Percentiles rank a stretch among this genome's conserved stretches.
Evolutionary conservation across 208 protist genomes (phyloP).

Genomic region (Acanthamoeba sp.): DNA sequence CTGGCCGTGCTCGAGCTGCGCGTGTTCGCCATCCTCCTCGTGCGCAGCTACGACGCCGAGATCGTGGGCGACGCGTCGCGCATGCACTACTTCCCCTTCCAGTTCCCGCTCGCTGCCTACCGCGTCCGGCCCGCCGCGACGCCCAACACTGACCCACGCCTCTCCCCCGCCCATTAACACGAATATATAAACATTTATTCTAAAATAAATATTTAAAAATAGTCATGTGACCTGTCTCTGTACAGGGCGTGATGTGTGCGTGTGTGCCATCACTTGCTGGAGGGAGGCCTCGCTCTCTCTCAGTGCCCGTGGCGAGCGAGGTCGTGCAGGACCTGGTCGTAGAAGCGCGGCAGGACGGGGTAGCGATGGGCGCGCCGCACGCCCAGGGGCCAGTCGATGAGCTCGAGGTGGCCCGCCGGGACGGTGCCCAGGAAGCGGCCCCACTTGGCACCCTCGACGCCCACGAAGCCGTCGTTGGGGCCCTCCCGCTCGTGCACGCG

Average conservation of each 20-base stretch:
- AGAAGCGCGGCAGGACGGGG: not conserved
- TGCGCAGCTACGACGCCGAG: slow-evolving; percentile 15
- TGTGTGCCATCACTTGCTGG: no score
- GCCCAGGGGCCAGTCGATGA: not conserved
- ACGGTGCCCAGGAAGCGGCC: slow-evolving; percentile 9
- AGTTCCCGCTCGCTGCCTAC: not conserved
- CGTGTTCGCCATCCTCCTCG: not conserved
- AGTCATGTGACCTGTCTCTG: no score
- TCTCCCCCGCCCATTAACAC: no score
- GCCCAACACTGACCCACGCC: no score
- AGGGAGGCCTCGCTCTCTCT: not conserved
- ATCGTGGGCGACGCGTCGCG: not conserved
- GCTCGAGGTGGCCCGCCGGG: not conserved
- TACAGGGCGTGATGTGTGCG: no score
- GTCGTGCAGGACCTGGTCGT: not conserved
- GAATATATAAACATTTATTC: no score
- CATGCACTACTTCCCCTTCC: slow-evolving; percentile 42
- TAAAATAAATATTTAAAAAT: no score
- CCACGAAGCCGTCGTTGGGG: not conserved
- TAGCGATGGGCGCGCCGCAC: not conserved
- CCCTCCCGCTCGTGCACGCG: not conserved
- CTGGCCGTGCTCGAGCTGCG: slow-evolving; percentile 10
- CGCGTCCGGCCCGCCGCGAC: not conserved
- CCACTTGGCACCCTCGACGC: not conserved
- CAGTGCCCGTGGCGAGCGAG: not conserved